A percentile compares a stretch with the other conserved stretches of the same genome.
Conservation (phyloP, 2,329 filamentous ascomycete genomes). For the Colletotrichum limetticola region DNA sequence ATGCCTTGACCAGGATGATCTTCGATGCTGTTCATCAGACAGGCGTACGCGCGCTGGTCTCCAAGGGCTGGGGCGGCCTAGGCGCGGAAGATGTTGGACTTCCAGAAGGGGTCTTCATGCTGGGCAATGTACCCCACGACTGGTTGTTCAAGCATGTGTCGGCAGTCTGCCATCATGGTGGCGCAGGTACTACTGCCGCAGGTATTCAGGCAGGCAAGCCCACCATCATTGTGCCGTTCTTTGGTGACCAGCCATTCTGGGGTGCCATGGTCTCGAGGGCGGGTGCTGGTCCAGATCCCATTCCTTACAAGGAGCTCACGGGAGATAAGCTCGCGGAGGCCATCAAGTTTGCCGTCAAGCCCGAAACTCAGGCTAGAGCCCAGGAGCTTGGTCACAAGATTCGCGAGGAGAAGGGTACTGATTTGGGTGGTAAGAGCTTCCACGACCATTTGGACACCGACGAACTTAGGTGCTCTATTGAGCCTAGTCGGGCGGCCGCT, state of each 20-base stretch:
- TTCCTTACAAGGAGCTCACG: conserved; percentile 75
- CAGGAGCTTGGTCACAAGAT: conserved; percentile 72
- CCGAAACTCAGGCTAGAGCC: conserved; percentile 67
- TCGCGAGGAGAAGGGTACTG: conserved; percentile 71
- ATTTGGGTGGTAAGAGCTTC: conserved; percentile 74
- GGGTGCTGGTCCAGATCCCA: conserved; percentile 76
- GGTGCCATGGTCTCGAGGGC: conserved; percentile 79
- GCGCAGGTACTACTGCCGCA: conserved; percentile 87
- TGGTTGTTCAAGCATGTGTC: conserved; percentile 88
- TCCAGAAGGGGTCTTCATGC: conserved; percentile 83
- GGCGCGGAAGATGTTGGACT: conserved; percentile 76
- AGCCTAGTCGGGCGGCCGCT: conserved; percentile 74
- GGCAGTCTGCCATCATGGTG: conserved; percentile 87
- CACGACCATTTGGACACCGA: conserved; percentile 76
- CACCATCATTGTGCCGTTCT: conserved; percentile 88
- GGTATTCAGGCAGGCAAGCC: conserved; percentile 85
- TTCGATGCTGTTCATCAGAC: conserved; percentile 75
- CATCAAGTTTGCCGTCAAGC: conserved; percentile 69
- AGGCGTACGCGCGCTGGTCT: conserved; percentile 82
- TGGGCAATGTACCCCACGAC: conserved; percentile 88
- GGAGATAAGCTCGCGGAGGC: conserved; percentile 73
- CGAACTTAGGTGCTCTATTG: conserved; percentile 75
- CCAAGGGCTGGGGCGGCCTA: conserved; percentile 89
- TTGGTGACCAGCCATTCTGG: conserved; percentile 88
- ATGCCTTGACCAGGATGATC: conserved; percentile 75